These are phyloP conservation scores for Eucalyptus grandis DNA, from an alignment of 345 rosid genomes.

Conservation along the genomic window DNA sequence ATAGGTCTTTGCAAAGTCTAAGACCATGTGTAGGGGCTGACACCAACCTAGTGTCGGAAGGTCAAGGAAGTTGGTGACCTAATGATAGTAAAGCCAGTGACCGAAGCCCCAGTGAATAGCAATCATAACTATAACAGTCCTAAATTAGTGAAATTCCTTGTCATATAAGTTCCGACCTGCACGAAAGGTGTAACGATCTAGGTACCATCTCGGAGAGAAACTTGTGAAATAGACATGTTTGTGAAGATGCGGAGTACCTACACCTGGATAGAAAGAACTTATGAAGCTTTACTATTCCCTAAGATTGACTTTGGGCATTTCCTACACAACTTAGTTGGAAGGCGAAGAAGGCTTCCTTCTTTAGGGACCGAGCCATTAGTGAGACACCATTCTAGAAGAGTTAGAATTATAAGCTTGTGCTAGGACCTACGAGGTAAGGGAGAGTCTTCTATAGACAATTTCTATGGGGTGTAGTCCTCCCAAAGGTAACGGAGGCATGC, in stretches of 20 bases:
- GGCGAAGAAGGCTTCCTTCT: too few species aligned
- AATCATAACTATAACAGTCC: too few species aligned
- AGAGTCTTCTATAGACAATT: accelerated
- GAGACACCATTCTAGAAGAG: too few species aligned
- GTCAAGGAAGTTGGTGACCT: too few species aligned
- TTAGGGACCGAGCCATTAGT: accelerated
- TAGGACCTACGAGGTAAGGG: accelerated
- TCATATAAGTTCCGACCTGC: accelerated
- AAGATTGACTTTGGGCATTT: background rate
- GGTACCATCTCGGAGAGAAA: accelerated
- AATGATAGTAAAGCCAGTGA: accelerated
- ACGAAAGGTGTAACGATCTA: accelerated
- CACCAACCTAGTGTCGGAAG: accelerated
- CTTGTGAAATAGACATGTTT: too few species aligned
- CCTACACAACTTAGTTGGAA: too few species aligned
- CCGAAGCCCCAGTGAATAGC: accelerated
- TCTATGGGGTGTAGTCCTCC: too few species aligned
- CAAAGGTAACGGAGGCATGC: accelerated
- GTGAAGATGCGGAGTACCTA: background rate
- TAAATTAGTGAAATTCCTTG: too few species aligned
- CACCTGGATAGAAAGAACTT: background rate
- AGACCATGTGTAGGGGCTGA: accelerated
- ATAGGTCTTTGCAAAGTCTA: too few species aligned
- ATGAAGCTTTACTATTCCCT: background rate
- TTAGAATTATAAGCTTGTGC: too few species aligned